Percentiles rank a stretch among this genome's conserved stretches.
These are phyloP conservation scores for Trichocladium uniseriatum DNA, from an alignment of 495 filamentous ascomycete species.

Conservation along the genomic window DNA sequence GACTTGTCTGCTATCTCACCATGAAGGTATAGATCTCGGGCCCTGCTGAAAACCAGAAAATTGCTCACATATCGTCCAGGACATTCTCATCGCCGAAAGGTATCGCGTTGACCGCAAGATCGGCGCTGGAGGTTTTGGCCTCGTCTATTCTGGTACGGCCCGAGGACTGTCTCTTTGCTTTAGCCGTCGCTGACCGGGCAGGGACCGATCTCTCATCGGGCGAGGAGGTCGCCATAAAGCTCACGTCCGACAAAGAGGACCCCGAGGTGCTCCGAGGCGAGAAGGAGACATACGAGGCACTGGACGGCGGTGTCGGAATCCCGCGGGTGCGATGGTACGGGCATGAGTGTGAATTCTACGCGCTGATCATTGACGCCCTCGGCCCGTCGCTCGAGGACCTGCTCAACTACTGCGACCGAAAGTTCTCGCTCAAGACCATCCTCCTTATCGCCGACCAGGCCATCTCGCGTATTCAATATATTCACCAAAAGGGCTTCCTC, in stretches of 20 bases:
- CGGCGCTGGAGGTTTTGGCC: no score
- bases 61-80: no score
- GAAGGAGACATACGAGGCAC: conserved; percentile 18
- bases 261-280: conserved; percentile 18
- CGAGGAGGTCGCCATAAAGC: conserved; percentile 31
- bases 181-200: conserved; percentile 8
- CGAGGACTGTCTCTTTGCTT: no score
- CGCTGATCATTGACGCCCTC: conserved; percentile 28
- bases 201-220: conserved; percentile 24
- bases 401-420: conserved; percentile 25
- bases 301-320: conserved; percentile 23
- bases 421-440: conserved; percentile 35
- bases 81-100: no score
- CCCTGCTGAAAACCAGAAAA: no score
- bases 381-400: conserved; percentile 34
- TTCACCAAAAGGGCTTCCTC: conserved; percentile 26
- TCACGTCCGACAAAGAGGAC: conserved; percentile 17
- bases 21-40: no score
- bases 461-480: conserved; percentile 23
- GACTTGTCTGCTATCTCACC: no score
- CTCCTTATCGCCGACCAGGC: conserved; percentile 33
- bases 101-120: no score
- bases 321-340: conserved; percentile 24
- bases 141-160: no score
- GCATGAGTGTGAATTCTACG: conserved; percentile 21